A percentile compares a stretch with the other conserved stretches of the same genome.
Evolutionary conservation across 192 early-diverging fungal genomes (phyloP).

Genomic region (Entomortierella parvispora): DNA sequence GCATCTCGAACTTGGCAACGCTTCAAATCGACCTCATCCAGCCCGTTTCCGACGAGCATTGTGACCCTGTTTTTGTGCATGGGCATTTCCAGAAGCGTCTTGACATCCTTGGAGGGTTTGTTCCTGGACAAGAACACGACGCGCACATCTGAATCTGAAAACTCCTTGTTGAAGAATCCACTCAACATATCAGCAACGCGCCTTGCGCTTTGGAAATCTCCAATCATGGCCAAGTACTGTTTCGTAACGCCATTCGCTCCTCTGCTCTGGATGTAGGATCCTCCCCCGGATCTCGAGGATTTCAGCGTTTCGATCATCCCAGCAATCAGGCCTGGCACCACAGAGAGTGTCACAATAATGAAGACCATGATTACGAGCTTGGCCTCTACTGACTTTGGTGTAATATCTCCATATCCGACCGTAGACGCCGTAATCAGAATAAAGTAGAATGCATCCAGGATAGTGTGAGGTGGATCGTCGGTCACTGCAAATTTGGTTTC

Average conservation of each 20-base stretch:
- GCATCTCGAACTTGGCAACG: conserved; percentile 54
- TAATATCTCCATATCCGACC: conserved; percentile 80
- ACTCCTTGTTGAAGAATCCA: conserved; percentile 60
- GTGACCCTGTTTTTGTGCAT: conserved; percentile 39
- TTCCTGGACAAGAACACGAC: conserved; percentile 61
- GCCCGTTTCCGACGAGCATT: conserved; percentile 46
- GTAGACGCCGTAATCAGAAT: conserved; percentile 76
- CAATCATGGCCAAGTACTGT: conserved; percentile 58
- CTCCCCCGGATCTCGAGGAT: conserved; percentile 35
- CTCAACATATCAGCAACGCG: conserved; percentile 56
- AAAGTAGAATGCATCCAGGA: conserved; percentile 60
- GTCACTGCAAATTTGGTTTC: conserved; percentile 60
- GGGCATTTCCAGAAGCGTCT: conserved; percentile 50
- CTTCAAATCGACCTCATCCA: conserved; percentile 39
- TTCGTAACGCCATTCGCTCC: conserved; percentile 20
- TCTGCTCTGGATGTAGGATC: conserved; percentile 41
- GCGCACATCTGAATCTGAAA: conserved; percentile 53
- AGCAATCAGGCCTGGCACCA: conserved; percentile 67
- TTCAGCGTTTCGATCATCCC: conserved; percentile 54
- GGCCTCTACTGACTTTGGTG: conserved; percentile 61
- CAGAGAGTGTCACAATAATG: conserved; percentile 67
- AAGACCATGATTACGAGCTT: conserved; percentile 68
- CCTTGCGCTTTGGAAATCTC: conserved; percentile 54
- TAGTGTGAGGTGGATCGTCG: conserved; percentile 9
- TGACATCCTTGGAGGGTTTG: conserved; percentile 58